Evolutionary conservation across 2,329 filamentous ascomycete genomes (phyloP), one percentile per base, ranked within the genome.

Genomic region (Amauroascus verrucosus): DNA sequence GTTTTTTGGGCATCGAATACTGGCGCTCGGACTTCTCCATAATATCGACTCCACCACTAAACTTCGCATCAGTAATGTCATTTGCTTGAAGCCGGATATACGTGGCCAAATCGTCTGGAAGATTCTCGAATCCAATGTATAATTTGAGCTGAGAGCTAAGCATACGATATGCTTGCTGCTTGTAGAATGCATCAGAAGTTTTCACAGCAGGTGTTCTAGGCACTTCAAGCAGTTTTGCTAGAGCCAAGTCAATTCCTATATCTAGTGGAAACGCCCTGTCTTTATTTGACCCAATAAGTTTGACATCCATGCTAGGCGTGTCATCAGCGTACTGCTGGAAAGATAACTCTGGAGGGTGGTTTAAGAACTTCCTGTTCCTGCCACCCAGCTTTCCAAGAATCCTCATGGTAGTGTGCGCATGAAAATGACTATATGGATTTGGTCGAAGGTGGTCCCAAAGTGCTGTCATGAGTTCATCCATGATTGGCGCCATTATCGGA

Each of bases 401-500:
- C 44, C 93, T 79, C 84, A 98, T 95, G 0, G 93, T 97, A 0
- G 93, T 97, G 66, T 99, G 93, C 0, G 94, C 88, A 65, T 97
- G 91, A 69, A 96, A 95, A 68, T 98, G 94, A 62, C 86, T 95
- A 68, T 98, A 95, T 0, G 93, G 93, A 58, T 90, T 85, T 6
- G 93, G 94, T 62, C 86, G 86, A 40, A 99, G 77, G 67, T 98
- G 94, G 58, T 96, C 90, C 77, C 95, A 98, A 1, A 99, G 77
- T 1, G 91, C 91, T 45, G 89, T 93, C 93, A 98, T 98, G 43
- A 99, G 76, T 65, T 99, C 93, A 62, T 98, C 91, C 68, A 99
- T 97, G 24, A 97, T 94, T 0, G 93, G 94, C 1, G 91, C 88
- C 91, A 98, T 98, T 63, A 99, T 97, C 0, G 93, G 94, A 62